Base-by-base conservation (phyloP, 306 rosid genomes). In the Canavalia ensiformis region DNA sequence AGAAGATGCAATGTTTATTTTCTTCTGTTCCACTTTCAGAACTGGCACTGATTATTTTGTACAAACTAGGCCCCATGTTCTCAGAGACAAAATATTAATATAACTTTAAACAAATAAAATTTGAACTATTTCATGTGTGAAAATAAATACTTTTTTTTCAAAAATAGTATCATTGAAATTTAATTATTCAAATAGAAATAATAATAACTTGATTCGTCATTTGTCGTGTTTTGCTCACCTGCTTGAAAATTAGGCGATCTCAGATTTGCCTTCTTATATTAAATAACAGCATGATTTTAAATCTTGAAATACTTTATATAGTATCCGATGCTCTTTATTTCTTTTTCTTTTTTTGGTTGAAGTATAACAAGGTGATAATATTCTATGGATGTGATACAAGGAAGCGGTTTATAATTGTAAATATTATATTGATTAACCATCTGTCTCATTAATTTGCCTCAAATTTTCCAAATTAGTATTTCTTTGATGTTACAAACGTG, bases 31-130 rank as follows among this genome's bases (percentile, higher is more conserved):
- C 72, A 70, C 90, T 90, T 84, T 89, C 89, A 86, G 88, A 68
- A 74, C 89, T 75, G 89, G 89, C 91, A 79, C 95, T 77, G 93
- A 90, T 90, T 85, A 89, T 90, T 89, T 86, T 79, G 97, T 79
- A 74, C 78, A 34, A 29, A 29, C 4, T 1, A 64, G 88, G 88
- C 1, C 92, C 90, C 90, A 83, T 35, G 73, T 70, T 62, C 29
- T 81, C 55, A 6, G 35, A 51, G 52, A 33, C 77, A 51, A 52
- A 6, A 71, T 49, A 35, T 72, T 33, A 58, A 10, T 4, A 41
- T 25, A 50, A 56, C 6, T n/a, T 33, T 64, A 4, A 59, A 62
- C 7, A n/a, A 12, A 39, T 44, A 30, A 35, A 73, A 49, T 84
- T 68, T 81, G 49, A 74, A 75, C 18, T 71, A 10, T 74, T 74